Base-by-base conservation (phyloP, 345 rosid genomes). In the Atalantia buxifolia region DNA sequence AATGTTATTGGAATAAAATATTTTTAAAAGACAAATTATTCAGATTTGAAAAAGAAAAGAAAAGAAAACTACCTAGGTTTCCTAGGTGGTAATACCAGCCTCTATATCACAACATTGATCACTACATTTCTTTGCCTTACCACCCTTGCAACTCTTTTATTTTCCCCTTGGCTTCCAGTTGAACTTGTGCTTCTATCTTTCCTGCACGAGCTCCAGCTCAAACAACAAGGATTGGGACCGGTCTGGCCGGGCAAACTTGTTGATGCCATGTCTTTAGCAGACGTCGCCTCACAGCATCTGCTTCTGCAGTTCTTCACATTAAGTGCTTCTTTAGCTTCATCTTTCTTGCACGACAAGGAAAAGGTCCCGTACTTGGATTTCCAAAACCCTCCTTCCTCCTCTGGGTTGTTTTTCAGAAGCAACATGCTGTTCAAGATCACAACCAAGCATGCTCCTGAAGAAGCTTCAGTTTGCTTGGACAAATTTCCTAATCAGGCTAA, bases 361-460 rank as follows among this genome's bases (percentile, higher is more conserved):
- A 55, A 55, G 59, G 59, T 55, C 22, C 59, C 59, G 8, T 55
- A 19, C 6, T 55, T 55, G 8, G 59, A 55, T 21, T 55, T 55
- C 22, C 0, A 21, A 55, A 6, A 19, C n/a, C 59, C n/a, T 19
- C 59, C 8, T 55, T 55, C 59, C 6, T 55, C 59, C 6, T 55
- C n/a, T 1, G 7, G 59, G 7, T 55, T 55, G 19, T 55, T 55
- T 67, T 80, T 82, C 31, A 95, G 75, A 60, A 94, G 86, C 38
- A 86, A 79, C 99, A 91, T 94, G 77, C 99, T 96, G 77, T 91
- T 96, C 1, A 89, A 73, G n/a, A 95, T 92, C 72, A 95, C 99
- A 2, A 95, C 71, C 71, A 95, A 5, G 83, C 98, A 95, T 31
- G 33, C 4, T 42, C 48, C 48, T 42, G 48, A 42, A 10, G 48